Evolutionary conservation across 768 basidiomycete species (phyloP).

Genomic region (Russula ochroleuca): DNA sequence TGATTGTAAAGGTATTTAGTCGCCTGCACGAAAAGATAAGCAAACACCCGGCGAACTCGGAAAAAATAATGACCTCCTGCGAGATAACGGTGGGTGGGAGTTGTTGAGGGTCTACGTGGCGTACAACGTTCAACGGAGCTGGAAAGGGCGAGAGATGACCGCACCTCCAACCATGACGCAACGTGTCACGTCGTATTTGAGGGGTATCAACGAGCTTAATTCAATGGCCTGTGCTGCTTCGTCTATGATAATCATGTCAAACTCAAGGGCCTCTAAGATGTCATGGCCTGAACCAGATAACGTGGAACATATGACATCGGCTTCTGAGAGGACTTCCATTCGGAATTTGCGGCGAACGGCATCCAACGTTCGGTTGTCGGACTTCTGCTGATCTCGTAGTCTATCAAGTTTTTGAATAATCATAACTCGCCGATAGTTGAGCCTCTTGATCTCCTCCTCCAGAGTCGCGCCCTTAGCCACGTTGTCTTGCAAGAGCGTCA

Average conservation of each 20-base stretch:
- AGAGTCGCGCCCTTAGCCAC: conserved; percentile 48
- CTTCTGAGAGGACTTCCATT: conserved; percentile 72
- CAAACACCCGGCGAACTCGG: background rate
- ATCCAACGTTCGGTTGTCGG: conserved; percentile 76
- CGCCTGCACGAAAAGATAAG: conserved; percentile 43
- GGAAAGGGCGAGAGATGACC: conserved; percentile 13
- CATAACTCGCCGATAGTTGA: conserved; percentile 60
- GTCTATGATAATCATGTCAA: conserved; percentile 95
- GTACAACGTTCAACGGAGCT: background rate
- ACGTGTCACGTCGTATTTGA: conserved; percentile 77
- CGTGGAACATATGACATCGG: conserved; percentile 92
- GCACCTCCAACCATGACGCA: conserved; percentile 92
- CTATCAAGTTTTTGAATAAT: conserved; percentile 70
- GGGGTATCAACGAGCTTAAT: conserved; percentile 88
- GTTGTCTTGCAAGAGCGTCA: conserved; percentile 55
- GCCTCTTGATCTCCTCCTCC: conserved; percentile 63
- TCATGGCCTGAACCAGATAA: conserved; percentile 93
- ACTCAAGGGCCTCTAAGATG: conserved; percentile 72
- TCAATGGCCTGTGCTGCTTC: conserved; percentile 98
- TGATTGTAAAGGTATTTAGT: conserved; percentile 76
- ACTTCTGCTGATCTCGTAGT: conserved; percentile 78
- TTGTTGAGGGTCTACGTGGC: conserved; percentile 72
- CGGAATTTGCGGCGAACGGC: conserved; percentile 71
- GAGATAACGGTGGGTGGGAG: conserved; percentile 91
- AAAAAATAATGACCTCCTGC: conserved; percentile 45